Conservation (phyloP, 768 basidiomycete species). For the Kwoniella mangroviensis region DNA sequence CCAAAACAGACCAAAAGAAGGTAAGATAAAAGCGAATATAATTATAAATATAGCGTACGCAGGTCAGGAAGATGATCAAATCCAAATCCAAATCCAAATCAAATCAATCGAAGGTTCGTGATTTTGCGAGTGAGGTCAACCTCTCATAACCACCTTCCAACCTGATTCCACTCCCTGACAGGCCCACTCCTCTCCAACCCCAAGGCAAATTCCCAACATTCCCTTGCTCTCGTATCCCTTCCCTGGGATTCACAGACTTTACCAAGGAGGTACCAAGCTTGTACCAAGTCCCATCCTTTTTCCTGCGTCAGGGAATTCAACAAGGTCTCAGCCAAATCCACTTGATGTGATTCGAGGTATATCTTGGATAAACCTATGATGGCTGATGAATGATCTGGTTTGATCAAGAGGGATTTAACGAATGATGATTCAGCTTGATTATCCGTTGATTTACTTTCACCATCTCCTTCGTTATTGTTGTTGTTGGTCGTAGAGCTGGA, state of each 20-base stretch:
- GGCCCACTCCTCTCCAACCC: slow-evolving; percentile 58
- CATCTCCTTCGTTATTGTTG: background rate
- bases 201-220: slow-evolving; percentile 75
- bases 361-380: slow-evolving; percentile 76
- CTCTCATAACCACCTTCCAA: slow-evolving; percentile 26
- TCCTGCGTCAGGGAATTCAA: slow-evolving; percentile 77
- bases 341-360: slow-evolving; percentile 68
- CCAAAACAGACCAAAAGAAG: too few species aligned
- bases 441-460: background rate
- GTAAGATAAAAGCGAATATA: background rate
- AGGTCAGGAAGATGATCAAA: too few species aligned
- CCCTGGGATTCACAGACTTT: slow-evolving; percentile 78
- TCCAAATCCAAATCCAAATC: too few species aligned
- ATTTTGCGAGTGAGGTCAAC: too few species aligned
- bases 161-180: slow-evolving; percentile 50
- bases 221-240: slow-evolving; percentile 68
- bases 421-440: slow-evolving; percentile 65
- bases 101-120: too few species aligned
- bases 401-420: slow-evolving; percentile 80
- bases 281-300: slow-evolving; percentile 84
- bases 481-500: background rate
- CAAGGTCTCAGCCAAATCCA: slow-evolving; percentile 82
- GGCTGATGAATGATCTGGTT: slow-evolving; percentile 77
- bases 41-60: too few species aligned
- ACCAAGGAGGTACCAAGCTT: slow-evolving; percentile 92